Conservation (phyloP, 768 basidiomycete species). For the Artomyces pyxidatus region DNA sequence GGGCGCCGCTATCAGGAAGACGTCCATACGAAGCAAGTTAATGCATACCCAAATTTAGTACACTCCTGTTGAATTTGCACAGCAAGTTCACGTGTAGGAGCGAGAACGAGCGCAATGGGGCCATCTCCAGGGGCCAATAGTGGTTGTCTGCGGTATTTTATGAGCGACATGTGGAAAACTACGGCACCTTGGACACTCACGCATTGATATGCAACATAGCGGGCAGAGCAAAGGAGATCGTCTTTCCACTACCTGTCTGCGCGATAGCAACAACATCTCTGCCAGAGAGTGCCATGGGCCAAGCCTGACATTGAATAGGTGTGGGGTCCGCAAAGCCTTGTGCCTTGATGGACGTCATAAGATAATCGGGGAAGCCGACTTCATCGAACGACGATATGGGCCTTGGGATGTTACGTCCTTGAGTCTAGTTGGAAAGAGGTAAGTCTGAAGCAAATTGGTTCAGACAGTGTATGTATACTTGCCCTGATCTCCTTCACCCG, state of each 20-base stretch:
- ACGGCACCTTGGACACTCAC: constrained; percentile 33
- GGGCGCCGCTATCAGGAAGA: too few species aligned
- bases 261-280: constrained; percentile 95
- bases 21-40: too few species aligned
- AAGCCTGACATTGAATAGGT: constrained; percentile 97
- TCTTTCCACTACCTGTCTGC: constrained; percentile 98
- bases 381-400: constrained; percentile 92
- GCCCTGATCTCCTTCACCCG: constrained; percentile 84
- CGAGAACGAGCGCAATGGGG: constrained; percentile 93
- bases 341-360: constrained; percentile 86
- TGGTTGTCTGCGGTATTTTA: constrained; percentile 57
- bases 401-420: constrained; percentile 81
- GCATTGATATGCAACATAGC: constrained; percentile 99
- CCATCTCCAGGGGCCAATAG: constrained; percentile 91
- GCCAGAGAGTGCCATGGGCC: constrained; percentile 97
- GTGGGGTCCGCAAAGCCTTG: constrained; percentile 90
- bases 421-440: constrained; percentile 43
- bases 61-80: constrained; percentile 99
- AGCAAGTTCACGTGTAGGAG: constrained; percentile 96
- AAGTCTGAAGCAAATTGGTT: background rate
- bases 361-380: constrained; percentile 92
- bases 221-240: constrained; percentile 95
- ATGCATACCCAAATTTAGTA: constrained; percentile 85
- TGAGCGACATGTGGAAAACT: constrained; percentile 8
- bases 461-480: constrained; percentile 6